Percentiles rank a stretch among this genome's conserved stretches.
phyloP scores from a whole-genome alignment of 805 yeast species.

The Lachancea kluyveri region DNA sequence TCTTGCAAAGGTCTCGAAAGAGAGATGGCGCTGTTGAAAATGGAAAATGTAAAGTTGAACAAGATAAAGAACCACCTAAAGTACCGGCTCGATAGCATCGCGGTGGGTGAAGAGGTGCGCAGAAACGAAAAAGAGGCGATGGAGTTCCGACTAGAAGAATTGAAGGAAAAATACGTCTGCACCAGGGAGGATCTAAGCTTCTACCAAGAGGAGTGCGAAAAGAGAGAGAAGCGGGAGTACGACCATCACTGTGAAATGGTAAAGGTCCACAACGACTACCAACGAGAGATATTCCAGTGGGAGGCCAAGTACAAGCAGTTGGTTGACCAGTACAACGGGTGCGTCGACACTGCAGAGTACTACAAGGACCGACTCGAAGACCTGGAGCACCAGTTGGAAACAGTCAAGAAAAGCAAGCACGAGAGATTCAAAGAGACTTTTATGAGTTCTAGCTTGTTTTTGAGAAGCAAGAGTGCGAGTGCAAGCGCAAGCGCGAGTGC shows the following conservation, averaged over 20 bases:
- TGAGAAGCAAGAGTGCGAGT: conserved; percentile 1
- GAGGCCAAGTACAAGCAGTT: neutral
- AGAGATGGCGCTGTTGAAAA: neutral
- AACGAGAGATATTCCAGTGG: neutral
- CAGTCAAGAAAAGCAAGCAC: neutral
- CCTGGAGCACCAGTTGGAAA: neutral
- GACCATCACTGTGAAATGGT: neutral
- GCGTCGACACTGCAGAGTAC: neutral
- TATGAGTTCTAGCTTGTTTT: neutral
- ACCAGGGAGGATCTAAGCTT: neutral
- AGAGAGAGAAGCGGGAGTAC: neutral
- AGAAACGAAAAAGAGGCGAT: neutral
- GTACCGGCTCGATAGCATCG: neutral
- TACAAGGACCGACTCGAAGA: neutral
- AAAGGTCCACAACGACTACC: neutral
- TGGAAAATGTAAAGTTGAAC: neutral
- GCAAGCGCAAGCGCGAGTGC: too few relatives aligned
- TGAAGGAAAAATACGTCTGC: neutral
- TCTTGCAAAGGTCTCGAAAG: neutral
- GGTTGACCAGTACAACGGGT: neutral
- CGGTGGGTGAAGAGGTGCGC: neutral
- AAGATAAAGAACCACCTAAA: neutral
- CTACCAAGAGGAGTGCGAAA: neutral
- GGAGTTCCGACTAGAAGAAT: neutral
- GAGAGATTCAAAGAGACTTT: conserved; percentile 1